These are phyloP conservation scores for Xylariales sp. DNA, from an alignment of 2,329 filamentous ascomycete species.

Conservation along the genomic window DNA sequence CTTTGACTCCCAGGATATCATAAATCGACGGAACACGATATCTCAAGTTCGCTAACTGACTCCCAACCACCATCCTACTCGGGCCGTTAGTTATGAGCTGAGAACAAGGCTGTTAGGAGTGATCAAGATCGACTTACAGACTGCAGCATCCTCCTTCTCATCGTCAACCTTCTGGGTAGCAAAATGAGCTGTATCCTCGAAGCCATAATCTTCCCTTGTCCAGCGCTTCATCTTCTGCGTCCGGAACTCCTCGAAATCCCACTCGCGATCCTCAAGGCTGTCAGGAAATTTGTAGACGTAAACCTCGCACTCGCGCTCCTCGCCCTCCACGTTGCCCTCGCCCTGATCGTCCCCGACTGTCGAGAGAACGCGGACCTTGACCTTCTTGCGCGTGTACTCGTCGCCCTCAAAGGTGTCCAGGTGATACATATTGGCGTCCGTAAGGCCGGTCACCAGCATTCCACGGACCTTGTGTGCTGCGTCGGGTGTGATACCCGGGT, in stretches of 20 bases:
- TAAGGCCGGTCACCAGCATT: conserved; percentile 72
- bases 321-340: conserved; percentile 36
- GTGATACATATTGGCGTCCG: conserved; percentile 66
- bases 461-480: conserved; percentile 61
- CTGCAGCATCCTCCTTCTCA: conserved; percentile 18
- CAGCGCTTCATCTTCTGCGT: conserved; percentile 61
- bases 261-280: conserved; percentile 67
- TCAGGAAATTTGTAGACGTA: conserved; percentile 57
- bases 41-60: too few relatives aligned
- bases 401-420: conserved; percentile 79
- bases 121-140: too few relatives aligned
- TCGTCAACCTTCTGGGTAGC: conserved; percentile 15
- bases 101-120: too few relatives aligned
- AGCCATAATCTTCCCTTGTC: conserved; percentile 46
- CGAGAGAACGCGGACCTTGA: conserved; percentile 31
- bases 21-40: too few relatives aligned
- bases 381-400: conserved; percentile 41
- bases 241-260: conserved; percentile 84
- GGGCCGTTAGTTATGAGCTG: too few relatives aligned
- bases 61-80: too few relatives aligned
- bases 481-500: conserved; percentile 69
- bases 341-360: conserved; percentile 32
- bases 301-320: conserved; percentile 50
- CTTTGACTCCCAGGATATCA: too few relatives aligned
- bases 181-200: conserved; percentile 31